Evolutionary conservation across 1,139 yeast genomes (phyloP).

Genomic region (Scheffersomyces cryptocercus): DNA sequence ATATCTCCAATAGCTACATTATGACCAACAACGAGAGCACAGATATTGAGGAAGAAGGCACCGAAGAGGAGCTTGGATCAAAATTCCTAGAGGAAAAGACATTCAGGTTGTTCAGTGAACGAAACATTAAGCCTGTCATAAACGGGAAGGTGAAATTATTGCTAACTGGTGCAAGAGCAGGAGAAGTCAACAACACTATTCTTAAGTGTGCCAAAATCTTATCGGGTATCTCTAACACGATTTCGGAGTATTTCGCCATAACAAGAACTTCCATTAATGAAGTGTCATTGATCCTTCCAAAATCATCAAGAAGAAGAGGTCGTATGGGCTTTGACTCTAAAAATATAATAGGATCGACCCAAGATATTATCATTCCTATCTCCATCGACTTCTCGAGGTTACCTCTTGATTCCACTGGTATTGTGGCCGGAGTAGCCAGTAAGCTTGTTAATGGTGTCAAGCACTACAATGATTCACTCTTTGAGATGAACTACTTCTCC

Average conservation of each 20-base stretch:
- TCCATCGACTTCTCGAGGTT: conserved; percentile 54
- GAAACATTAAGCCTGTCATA: conserved; percentile 47
- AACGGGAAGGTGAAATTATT: conserved; percentile 43
- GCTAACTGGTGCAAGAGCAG: conserved; percentile 64
- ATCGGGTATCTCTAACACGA: conserved; percentile 23
- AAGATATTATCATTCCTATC: conserved; percentile 60
- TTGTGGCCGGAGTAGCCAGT: conserved; percentile 67
- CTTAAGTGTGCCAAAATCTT: conserved; percentile 34
- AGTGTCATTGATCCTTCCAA: conserved; percentile 56
- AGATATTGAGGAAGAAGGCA: neutral
- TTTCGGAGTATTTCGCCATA: conserved; percentile 57
- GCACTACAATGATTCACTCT: conserved; percentile 20
- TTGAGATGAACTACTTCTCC: conserved; percentile 62
- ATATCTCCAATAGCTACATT: conserved; percentile 36
- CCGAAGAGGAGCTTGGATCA: conserved; percentile 4
- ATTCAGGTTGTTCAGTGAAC: conserved; percentile 41
- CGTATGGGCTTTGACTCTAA: conserved; percentile 44
- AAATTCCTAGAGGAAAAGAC: conserved; percentile 30
- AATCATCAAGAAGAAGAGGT: conserved; percentile 34
- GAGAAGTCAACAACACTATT: conserved; percentile 42
- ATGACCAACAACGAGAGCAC: conserved; percentile 5
- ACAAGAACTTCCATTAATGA: conserved; percentile 57
- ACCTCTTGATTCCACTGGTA: conserved; percentile 65
- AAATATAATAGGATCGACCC: conserved; percentile 55
- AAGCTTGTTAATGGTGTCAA: conserved; percentile 40